Conservation (phyloP, 73 alveolate species). For the Symbiodinium pilosum region DNA sequence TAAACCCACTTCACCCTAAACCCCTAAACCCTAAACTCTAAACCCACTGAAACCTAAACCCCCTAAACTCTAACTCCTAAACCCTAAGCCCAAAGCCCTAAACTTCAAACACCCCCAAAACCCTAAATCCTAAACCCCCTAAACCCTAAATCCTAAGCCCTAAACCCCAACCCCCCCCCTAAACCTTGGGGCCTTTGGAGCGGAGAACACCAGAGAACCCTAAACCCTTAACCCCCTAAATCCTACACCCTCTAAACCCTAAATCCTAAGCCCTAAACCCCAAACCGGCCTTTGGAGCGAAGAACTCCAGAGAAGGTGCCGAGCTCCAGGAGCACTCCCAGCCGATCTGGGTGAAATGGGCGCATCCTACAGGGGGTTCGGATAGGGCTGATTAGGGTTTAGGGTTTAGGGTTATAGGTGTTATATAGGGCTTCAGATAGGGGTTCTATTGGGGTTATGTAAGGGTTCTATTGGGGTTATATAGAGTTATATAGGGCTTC, state of each 20-base stretch:
- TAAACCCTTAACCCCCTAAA: not conserved
- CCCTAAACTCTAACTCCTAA: not conserved
- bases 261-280: not conserved
- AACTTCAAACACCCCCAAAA: not conserved
- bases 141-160: not conserved
- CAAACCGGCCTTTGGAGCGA: too few relatives aligned
- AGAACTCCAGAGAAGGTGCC: not conserved
- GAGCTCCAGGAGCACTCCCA: not conserved
- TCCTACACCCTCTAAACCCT: not conserved
- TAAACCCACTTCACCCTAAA: too few relatives aligned
- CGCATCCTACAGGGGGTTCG: not conserved
- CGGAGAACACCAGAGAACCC: not conserved
- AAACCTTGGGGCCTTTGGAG: not conserved
- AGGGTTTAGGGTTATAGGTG: not conserved
- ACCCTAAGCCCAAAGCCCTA: not conserved
- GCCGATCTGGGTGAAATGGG: slow-evolving; percentile 3
- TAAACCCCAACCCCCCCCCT: not conserved
- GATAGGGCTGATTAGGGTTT: too few relatives aligned
- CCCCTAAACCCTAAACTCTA: not conserved
- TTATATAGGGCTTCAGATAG: not conserved
- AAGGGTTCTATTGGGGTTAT: not conserved
- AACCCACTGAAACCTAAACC: not conserved
- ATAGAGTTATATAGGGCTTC: not conserved
- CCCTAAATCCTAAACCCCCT: not conserved
- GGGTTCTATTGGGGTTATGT: not conserved